Conservation (phyloP, 2,329 filamentous ascomycete species). For the Verticillium dahliae region DNA sequence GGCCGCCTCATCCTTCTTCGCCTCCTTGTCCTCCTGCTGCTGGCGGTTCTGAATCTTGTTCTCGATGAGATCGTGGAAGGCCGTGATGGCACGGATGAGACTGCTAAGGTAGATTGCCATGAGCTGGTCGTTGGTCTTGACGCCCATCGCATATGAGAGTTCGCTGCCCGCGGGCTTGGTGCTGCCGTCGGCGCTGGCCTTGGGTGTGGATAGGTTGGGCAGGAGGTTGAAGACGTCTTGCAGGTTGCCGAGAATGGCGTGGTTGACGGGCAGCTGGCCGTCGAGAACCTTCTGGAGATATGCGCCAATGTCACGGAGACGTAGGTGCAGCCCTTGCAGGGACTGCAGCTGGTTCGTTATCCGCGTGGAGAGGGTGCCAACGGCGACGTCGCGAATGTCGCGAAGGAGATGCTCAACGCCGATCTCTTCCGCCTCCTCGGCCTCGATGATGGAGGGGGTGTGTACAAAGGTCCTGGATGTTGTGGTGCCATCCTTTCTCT, state of each 20-base stretch:
- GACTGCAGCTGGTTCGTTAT: slow-evolving; percentile 98
- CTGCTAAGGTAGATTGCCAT: slow-evolving; percentile 98
- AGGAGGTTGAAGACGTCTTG: slow-evolving; percentile 99
- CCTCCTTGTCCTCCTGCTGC: slow-evolving; percentile 91
- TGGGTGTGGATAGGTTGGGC: slow-evolving; percentile 86
- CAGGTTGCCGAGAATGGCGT: slow-evolving; percentile 94
- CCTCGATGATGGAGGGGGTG: slow-evolving; percentile 96
- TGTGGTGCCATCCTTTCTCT: slow-evolving; percentile 80
- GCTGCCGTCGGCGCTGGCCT: slow-evolving; percentile 48
- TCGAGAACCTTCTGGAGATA: slow-evolving; percentile 96
- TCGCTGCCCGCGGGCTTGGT: slow-evolving; percentile 64
- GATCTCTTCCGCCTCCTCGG: slow-evolving; percentile 97
- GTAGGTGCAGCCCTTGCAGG: slow-evolving; percentile 88
- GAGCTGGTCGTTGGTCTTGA: slow-evolving; percentile 98
- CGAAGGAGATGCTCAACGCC: slow-evolving; percentile 95
- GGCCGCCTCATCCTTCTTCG: slow-evolving; percentile 62
- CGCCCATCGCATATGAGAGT: slow-evolving; percentile 90
- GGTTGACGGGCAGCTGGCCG: slow-evolving; percentile 88
- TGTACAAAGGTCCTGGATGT: slow-evolving; percentile 97
- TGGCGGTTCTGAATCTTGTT: slow-evolving; percentile 99
- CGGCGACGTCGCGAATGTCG: slow-evolving; percentile 96
- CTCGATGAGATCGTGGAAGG: slow-evolving; percentile 98
- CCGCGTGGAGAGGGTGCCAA: slow-evolving; percentile 90
- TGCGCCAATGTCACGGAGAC: slow-evolving; percentile 87
- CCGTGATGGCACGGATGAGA: slow-evolving; percentile 93